Conservation (phyloP, 306 rosid species). For the Fragaria iinumae region DNA sequence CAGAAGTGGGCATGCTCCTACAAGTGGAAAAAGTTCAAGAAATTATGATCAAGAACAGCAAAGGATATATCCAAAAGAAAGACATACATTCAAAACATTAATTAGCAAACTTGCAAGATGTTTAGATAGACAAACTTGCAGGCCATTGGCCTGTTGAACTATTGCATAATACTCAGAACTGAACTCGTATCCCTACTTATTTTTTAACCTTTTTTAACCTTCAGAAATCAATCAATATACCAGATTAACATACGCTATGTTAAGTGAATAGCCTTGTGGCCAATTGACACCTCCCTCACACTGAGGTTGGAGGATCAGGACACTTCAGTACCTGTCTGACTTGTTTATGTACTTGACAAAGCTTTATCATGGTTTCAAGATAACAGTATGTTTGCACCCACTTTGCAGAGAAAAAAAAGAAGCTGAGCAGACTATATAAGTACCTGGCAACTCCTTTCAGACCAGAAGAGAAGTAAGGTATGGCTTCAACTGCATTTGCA, state of each 20-base stretch:
- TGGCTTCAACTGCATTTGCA: conserved; percentile 96
- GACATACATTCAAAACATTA: neutral
- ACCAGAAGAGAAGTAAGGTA: conserved; percentile 92
- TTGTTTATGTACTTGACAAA: neutral
- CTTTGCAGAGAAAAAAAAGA: neutral
- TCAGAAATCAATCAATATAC: neutral
- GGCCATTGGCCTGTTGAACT: neutral
- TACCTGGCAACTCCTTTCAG: conserved; percentile 99
- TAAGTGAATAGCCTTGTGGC: neutral
- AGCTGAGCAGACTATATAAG: neutral
- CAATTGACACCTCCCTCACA: neutral
- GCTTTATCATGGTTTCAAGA: neutral
- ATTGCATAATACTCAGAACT: neutral
- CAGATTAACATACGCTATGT: neutral
- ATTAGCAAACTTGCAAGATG: neutral
- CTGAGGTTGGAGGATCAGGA: neutral
- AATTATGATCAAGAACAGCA: neutral
- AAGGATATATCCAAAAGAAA: neutral
- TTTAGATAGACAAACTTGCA: neutral
- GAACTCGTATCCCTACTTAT: neutral
- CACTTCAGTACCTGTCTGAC: neutral
- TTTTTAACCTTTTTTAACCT: neutral
- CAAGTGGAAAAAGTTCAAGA: conserved; percentile 24
- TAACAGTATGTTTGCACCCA: neutral
- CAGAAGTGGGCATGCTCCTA: conserved; percentile 99